Evolutionary conservation across 345 rosid species (phyloP).

Genomic region (Brassica incana): DNA sequence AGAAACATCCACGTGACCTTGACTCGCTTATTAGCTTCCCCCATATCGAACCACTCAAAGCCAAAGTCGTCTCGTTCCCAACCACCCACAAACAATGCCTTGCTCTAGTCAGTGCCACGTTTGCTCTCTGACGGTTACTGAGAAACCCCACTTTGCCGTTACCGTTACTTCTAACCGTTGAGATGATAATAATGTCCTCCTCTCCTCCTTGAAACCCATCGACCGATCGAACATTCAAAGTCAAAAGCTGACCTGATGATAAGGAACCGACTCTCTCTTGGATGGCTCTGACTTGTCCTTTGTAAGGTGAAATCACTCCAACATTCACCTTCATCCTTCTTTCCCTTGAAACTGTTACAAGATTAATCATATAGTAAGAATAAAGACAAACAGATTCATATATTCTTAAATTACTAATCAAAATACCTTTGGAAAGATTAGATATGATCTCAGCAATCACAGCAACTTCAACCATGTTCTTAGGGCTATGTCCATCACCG

Average conservation of each 20-base stretch:
- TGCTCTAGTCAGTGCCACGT: background rate
- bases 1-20: conserved; percentile 33
- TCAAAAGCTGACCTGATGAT: background rate
- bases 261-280: background rate
- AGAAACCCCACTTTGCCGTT: background rate
- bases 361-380: background rate
- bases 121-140: background rate
- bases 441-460: background rate
- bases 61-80: background rate
- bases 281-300: background rate
- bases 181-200: background rate
- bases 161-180: background rate
- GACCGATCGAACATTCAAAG: background rate
- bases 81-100: background rate
- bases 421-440: background rate
- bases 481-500: background rate
- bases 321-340: background rate
- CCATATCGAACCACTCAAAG: background rate
- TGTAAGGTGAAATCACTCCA: background rate
- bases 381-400: background rate
- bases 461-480: background rate
- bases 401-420: background rate
- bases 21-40: conserved; percentile 36
- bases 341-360: background rate
- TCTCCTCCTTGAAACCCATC: background rate